Evolutionary conservation across 2,329 filamentous ascomycete species (phyloP).

Genomic region (Alternaria triticimaculans): DNA sequence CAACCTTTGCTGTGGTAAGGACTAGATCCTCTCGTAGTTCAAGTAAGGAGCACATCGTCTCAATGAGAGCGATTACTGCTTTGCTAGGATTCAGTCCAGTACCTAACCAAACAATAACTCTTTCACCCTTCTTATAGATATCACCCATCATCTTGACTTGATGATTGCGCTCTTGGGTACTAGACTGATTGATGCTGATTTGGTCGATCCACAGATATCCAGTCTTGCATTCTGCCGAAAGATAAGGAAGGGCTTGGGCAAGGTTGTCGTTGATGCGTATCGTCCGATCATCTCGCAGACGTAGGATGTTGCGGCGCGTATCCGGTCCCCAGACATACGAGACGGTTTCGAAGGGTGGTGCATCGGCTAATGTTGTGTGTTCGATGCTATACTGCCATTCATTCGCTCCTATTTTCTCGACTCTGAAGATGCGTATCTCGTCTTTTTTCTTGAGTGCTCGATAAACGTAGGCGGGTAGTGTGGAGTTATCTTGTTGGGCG

Average conservation of each 20-base stretch:
- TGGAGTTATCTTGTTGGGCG: background rate
- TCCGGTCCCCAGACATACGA: background rate
- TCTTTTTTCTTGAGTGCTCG: background rate
- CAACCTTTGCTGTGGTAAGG: too few relatives aligned
- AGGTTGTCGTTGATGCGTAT: background rate
- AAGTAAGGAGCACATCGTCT: too few relatives aligned
- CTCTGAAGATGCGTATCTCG: background rate
- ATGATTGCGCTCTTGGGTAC: background rate
- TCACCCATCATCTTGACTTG: background rate
- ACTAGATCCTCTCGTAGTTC: too few relatives aligned
- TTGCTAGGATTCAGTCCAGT: accelerated
- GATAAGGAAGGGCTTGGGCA: background rate
- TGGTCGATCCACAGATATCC: background rate
- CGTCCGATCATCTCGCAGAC: background rate
- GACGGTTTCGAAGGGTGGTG: background rate
- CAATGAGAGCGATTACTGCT: background rate
- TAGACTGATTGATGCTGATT: background rate
- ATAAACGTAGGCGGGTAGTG: background rate
- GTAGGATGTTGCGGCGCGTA: background rate
- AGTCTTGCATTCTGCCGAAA: background rate
- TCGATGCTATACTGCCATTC: background rate
- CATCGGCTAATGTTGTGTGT: background rate
- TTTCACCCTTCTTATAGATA: background rate
- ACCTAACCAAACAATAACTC: background rate
- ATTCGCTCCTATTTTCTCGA: background rate